Percentiles rank a stretch among this genome's conserved stretches.
These are phyloP conservation scores for Tolypocladium tropicale DNA, from an alignment of 2,329 filamentous ascomycete genomes.

Conservation along the genomic window DNA sequence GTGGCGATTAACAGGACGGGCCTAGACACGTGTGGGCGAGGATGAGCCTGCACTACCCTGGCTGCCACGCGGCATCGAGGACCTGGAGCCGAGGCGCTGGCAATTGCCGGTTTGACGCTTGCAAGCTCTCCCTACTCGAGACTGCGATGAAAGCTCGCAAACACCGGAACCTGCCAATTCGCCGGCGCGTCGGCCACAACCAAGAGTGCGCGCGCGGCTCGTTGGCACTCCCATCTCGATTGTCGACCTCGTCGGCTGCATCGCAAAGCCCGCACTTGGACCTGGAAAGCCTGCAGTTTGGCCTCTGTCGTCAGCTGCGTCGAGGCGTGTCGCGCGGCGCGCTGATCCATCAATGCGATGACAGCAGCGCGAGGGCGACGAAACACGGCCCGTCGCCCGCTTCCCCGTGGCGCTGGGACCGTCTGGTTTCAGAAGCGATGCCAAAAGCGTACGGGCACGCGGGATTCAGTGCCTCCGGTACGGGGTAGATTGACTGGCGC, in stretches of 20 bases:
- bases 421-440: background rate
- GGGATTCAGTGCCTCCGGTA: background rate
- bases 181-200: no score
- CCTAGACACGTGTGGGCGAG: background rate
- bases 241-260: background rate
- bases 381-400: background rate
- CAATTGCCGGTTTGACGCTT: background rate
- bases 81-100: background rate
- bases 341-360: background rate
- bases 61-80: background rate
- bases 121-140: background rate
- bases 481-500: background rate
- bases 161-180: no score
- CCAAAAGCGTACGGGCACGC: background rate
- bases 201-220: no score
- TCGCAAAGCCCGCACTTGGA: background rate
- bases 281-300: background rate
- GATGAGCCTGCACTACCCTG: background rate
- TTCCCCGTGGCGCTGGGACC: background rate
- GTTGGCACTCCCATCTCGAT: background rate
- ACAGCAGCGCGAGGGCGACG: background rate
- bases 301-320: background rate
- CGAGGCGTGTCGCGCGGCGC: background rate
- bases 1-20: background rate
- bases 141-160: background rate